Conservation (phyloP, 1,284 basidiomycete genomes). For the Erythrobasidium hasegawianum region DNA sequence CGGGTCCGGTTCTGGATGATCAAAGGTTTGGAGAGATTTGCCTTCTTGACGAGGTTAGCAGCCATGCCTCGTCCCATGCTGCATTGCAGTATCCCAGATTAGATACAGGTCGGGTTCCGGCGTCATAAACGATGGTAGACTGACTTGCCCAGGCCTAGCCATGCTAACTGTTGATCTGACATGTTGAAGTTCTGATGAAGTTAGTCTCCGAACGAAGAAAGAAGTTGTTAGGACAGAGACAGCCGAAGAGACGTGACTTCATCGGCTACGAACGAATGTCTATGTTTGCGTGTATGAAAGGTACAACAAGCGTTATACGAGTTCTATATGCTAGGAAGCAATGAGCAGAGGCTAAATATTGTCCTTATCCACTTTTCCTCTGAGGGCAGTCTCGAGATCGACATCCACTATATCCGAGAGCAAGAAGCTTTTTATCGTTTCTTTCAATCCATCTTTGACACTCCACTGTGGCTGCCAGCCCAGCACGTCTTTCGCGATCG, state of each 20-base stretch:
- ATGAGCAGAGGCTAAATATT: background rate
- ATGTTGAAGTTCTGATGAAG: background rate
- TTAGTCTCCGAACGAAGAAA: background rate
- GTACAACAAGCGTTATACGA: background rate
- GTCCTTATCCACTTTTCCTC: background rate
- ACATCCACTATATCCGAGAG: constrained; percentile 53
- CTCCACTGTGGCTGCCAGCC: constrained; percentile 93
- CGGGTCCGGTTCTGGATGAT: constrained; percentile 30
- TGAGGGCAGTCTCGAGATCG: constrained; percentile 14
- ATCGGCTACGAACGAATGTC: background rate
- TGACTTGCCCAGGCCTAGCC: constrained; percentile 29
- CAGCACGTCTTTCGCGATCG: constrained; percentile 77
- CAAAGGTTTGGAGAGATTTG: constrained; percentile 19
- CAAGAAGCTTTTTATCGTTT: constrained; percentile 89
- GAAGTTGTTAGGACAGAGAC: background rate
- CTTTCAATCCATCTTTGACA: constrained; percentile 81
- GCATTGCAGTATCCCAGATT: background rate
- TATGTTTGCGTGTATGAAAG: background rate
- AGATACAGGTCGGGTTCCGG: background rate
- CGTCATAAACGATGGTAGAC: background rate
- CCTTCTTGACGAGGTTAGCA: constrained; percentile 33
- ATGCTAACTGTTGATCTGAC: constrained; percentile 12
- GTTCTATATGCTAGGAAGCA: background rate
- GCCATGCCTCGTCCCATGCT: constrained; percentile 36
- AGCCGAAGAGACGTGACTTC: background rate